A percentile compares a stretch with the other conserved stretches of the same genome.
Conservation (phyloP, 2,329 filamentous ascomycete species). For the Beauveria caledonica region DNA sequence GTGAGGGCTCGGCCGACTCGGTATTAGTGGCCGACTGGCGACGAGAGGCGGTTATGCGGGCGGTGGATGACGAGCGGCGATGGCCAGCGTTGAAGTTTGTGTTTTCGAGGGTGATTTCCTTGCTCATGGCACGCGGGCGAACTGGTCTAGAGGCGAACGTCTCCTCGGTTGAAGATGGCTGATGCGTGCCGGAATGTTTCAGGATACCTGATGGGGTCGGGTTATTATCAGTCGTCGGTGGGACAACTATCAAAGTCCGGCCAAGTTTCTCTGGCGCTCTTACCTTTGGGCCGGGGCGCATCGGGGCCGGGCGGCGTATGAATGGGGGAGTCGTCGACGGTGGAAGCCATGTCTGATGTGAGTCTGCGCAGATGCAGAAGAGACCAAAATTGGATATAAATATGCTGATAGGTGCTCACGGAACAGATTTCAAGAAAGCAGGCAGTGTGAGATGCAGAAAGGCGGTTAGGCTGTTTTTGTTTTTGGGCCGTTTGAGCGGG, state of each 20-base stretch:
- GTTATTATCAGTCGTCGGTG: not conserved
- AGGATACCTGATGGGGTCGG: constrained; percentile 63
- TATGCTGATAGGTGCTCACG: constrained; percentile 2
- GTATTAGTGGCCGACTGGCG: constrained; percentile 54
- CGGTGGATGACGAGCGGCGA: constrained; percentile 68
- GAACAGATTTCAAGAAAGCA: not conserved
- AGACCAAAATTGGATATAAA: not conserved
- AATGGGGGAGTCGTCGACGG: constrained; percentile 28
- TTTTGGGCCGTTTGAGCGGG: constrained; percentile 8
- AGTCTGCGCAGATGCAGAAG: constrained; percentile 3
- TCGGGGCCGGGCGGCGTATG: constrained; percentile 35
- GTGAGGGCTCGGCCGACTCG: constrained; percentile 45
- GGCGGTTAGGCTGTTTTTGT: constrained; percentile 1
- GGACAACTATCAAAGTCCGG: not conserved
- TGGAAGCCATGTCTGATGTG: constrained; percentile 32
- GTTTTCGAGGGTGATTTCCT: constrained; percentile 89
- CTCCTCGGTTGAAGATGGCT: constrained; percentile 35
- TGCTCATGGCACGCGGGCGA: constrained; percentile 45
- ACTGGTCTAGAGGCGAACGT: constrained; percentile 34
- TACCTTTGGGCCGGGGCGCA: constrained; percentile 39
- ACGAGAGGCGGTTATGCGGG: constrained; percentile 56
- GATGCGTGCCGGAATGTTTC: constrained; percentile 69
- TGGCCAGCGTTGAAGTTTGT: constrained; percentile 90
- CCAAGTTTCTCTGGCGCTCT: constrained; percentile 10
- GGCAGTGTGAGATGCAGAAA: not conserved